Base-by-base conservation (phyloP, 2,329 filamentous ascomycete genomes). In the Diplodia corticola region DNA sequence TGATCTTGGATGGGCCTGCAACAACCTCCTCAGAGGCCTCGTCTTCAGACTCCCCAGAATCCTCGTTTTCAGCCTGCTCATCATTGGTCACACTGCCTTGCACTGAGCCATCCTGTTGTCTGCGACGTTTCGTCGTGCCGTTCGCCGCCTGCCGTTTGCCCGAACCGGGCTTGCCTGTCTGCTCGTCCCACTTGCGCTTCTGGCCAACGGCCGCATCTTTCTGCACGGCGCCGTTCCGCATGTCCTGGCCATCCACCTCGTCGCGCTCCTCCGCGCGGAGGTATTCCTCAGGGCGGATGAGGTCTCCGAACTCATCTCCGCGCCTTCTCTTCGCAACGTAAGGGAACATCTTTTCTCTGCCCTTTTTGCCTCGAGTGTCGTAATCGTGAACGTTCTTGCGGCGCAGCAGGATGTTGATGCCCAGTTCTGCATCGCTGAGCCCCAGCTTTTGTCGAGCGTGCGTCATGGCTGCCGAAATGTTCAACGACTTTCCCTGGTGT, bases 231-330 rank as follows among this genome's bases (percentile, higher is more conserved):
- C 84, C 82, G 22, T 80, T 78, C 40, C 82, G 82, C 66, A 86
- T 80, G 57, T 89, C 88, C 61, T 89, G 86, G 13, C 86, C 87
- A 48, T 91, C 89, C 20, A 87, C 84, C 67, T 89, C 88, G 70
- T 96, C 92, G 66, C 92, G 89, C 78, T 98, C 95, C 75, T 99
- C 95, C 0, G 93, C 94, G 67, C 93, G 87, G 1, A 97, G 84
- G 74, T 94, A 99, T 69, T 99, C 95, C 76, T 98, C 95, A 0
- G 94, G 91, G 64, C 93, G 88, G 71, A 99, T 97, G 17, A 96
- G 81, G 70, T 99, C 95, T 67, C 95, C 95, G 78, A 95, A 99
- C 69, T 97, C 94, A 74, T 98, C 95, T 33, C 85, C 87, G 60
- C 92, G 88, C 75, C 88, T 91, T 72, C 91, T 85, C 61, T 92